Conservation (phyloP, 2,329 filamentous ascomycete genomes). For the Beauveria bassiana region DNA sequence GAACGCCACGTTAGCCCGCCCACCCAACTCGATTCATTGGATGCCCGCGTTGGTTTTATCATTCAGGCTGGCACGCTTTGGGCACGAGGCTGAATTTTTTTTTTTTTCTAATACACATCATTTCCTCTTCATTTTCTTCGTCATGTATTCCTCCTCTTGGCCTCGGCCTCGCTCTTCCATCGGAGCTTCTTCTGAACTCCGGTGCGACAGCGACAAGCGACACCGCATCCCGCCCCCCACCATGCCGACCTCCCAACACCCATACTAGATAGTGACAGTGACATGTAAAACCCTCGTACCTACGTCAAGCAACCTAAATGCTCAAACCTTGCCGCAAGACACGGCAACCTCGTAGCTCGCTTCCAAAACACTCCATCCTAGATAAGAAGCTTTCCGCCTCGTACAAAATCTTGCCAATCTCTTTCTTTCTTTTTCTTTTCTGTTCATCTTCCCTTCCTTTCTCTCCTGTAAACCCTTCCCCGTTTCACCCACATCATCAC, state of each 20-base stretch:
- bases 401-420: not conserved
- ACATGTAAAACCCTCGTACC: not conserved
- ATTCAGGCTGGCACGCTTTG: not conserved
- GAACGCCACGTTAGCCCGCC: not conserved
- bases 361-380: not conserved
- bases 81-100: not conserved
- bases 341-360: not conserved
- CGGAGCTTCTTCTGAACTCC: conserved; percentile 7
- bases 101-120: not conserved
- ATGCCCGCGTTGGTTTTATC: not conserved
- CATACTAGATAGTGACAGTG: too few relatives aligned
- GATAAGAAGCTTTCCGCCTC: not conserved
- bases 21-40: not conserved
- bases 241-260: not conserved
- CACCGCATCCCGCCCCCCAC: not conserved
- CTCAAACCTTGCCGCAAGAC: not conserved
- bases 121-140: too few relatives aligned
- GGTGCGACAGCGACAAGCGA: not conserved
- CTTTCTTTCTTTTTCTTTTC: not conserved
- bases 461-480: not conserved
- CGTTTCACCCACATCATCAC: not conserved
- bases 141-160: not conserved
- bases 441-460: not conserved
- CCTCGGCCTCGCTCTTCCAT: not conserved
- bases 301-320: not conserved